phyloP scores from a whole-genome alignment of 768 basidiomycete genomes.

The Lanmaoa rubissima region DNA sequence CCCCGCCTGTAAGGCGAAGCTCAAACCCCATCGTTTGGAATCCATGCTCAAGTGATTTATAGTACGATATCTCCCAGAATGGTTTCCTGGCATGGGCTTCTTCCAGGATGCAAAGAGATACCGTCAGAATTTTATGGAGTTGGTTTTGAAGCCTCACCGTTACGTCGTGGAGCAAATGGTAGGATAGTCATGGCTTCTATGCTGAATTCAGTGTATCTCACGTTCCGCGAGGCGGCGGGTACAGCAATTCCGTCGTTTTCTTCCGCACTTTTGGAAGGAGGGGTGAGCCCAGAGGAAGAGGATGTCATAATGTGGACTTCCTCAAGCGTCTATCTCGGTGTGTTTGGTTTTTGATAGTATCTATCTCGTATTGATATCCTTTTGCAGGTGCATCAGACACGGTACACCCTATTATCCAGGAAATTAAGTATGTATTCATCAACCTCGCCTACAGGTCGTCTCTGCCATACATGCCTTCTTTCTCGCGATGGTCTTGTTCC shows the following conservation, averaged over 20 bases:
- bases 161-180: constrained; percentile 42
- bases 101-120: constrained; percentile 29
- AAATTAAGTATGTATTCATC: constrained; percentile 28
- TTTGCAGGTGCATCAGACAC: constrained; percentile 47
- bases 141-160: constrained; percentile 44
- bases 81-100: constrained; percentile 38
- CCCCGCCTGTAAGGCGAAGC: constrained; percentile 12
- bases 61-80: constrained; percentile 33
- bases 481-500: too few relatives aligned
- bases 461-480: too few relatives aligned
- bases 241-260: constrained; percentile 17
- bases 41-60: background rate
- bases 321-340: constrained; percentile 11
- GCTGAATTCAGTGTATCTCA: background rate
- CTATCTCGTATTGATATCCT: background rate
- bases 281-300: constrained; percentile 15
- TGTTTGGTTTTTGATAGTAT: background rate
- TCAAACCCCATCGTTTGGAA: too few relatives aligned
- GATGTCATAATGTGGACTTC: constrained; percentile 21
- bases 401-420: constrained; percentile 33
- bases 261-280: constrained; percentile 10
- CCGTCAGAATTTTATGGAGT: constrained; percentile 29
- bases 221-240: constrained; percentile 12
- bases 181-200: too few relatives aligned
- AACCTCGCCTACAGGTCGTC: too few relatives aligned